Evolutionary conservation across 23 red algal species (phyloP).

Genomic region (Gracilaria gracilis): DNA sequence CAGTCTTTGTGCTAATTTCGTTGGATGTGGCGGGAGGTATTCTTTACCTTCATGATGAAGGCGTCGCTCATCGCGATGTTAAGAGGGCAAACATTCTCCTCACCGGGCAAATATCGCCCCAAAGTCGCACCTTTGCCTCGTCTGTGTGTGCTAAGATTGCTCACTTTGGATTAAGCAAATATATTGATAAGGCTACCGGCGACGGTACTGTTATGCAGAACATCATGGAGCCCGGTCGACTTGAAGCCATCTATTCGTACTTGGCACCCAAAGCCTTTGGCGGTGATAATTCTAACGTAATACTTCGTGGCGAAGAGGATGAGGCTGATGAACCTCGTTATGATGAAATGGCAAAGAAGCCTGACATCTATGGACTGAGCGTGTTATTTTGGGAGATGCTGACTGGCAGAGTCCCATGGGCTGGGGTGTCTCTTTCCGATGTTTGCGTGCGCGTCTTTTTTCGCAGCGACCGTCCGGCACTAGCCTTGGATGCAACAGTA

Average conservation of each 20-base stretch:
- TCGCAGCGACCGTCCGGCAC: slow-evolving; percentile 67
- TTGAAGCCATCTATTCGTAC: slow-evolving; percentile 88
- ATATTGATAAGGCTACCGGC: slow-evolving; percentile 74
- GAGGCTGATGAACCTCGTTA: slow-evolving; percentile 54
- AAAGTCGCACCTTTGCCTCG: background rate
- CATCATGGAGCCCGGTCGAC: slow-evolving; percentile 66
- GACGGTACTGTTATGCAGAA: slow-evolving; percentile 73
- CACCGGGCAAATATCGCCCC: slow-evolving; percentile 34
- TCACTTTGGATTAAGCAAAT: slow-evolving; percentile 77
- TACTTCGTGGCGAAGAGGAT: slow-evolving; percentile 50
- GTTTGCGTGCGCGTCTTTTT: slow-evolving; percentile 77
- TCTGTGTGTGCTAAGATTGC: slow-evolving; percentile 77
- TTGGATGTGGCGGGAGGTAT: slow-evolving; percentile 66
- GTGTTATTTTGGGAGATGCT: slow-evolving; percentile 85
- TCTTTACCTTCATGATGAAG: slow-evolving; percentile 70
- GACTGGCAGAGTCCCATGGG: slow-evolving; percentile 69
- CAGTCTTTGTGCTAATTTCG: slow-evolving; percentile 69
- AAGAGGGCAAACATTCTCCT: slow-evolving; percentile 86
- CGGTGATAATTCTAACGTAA: slow-evolving; percentile 79
- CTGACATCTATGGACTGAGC: slow-evolving; percentile 77
- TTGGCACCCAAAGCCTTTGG: slow-evolving; percentile 95
- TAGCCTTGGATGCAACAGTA: slow-evolving; percentile 61
- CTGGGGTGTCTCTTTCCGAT: slow-evolving; percentile 63
- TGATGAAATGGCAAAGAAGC: slow-evolving; percentile 81
- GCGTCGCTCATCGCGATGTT: slow-evolving; percentile 82